These are phyloP conservation scores for Xylaria arbuscula DNA, from an alignment of 2,329 filamentous ascomycete genomes.

Conservation along the genomic window DNA sequence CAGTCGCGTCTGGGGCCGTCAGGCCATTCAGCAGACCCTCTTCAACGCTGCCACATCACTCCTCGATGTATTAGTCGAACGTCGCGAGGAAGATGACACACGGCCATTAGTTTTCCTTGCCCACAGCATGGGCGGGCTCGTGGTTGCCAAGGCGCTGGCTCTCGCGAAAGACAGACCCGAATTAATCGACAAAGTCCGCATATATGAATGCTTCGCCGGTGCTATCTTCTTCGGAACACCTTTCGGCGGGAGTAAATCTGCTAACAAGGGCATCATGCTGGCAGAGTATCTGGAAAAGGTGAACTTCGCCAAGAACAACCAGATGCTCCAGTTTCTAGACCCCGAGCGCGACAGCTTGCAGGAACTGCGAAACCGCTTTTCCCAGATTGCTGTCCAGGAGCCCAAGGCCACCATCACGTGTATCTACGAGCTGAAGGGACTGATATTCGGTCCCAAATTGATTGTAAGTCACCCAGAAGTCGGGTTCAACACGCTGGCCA, in stretches of 20 bases:
- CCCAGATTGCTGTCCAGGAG: background rate
- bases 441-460: background rate
- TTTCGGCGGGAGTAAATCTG: background rate
- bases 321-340: constrained; percentile 10
- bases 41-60: constrained; percentile 1
- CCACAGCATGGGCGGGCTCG: constrained; percentile 9
- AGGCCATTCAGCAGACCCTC: background rate
- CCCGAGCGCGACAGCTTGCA: constrained; percentile 9
- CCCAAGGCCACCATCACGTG: constrained; percentile 5
- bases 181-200: background rate
- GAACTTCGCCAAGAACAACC: background rate
- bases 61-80: constrained; percentile 1
- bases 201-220: constrained; percentile 14
- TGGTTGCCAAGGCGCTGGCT: constrained; percentile 2
- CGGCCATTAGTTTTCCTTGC: constrained; percentile 1
- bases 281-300: constrained; percentile 2
- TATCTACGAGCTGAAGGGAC: constrained; percentile 11
- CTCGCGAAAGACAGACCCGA: background rate
- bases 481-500: too few relatives aligned
- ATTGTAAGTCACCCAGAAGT: background rate
- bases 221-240: constrained; percentile 13
- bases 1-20: background rate
- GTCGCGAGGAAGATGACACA: background rate
- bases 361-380: constrained; percentile 12
- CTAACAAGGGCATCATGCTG: background rate